Evolutionary conservation across 202 grass and related monocot species (phyloP), one percentile per base, ranked within the genome.

Genomic region (Bolboschoenoplectus hybrid): DNA sequence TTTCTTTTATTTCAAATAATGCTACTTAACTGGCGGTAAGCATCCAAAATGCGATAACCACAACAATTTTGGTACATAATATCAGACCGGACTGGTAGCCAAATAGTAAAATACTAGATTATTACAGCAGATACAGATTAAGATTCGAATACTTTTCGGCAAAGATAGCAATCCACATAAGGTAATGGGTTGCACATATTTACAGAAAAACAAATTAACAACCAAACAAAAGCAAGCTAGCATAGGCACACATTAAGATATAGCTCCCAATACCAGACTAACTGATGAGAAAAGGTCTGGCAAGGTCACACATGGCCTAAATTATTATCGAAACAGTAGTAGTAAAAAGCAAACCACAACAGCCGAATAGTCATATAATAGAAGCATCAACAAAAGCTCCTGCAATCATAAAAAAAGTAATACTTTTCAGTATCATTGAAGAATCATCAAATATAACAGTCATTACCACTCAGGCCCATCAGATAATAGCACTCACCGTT

Each of bases 321-420:
- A 79, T 79, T 79, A 79, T 79, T 79, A 52, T 40, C 7, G 7
- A 79, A 58, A 79, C 16, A 41, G 2, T 58, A 56, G 2, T 58
- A 56, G 35, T 39, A 71, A 78, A 74, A n/a, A 79, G 75, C 75
- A 79, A 57, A 79, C 51, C 71, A 77, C 50, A 56, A 35, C 49
- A 56, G 47, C 75, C 2, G 41, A 26, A 2, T 20, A 73, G 16
- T 40, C 50, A 41, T 34, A 53, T 53, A 53, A 8, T 32, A 74
- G 17, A 47, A n/a, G 43, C 68, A 72, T 72, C 74, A 39, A 56
- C 1, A 41, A 40, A 41, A 40, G 35, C 52, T 79, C 75, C 75
- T 79, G 75, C 52, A 79, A 79, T 32, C 6, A 79, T n/a, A 79
- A 79, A 58, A 50, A 79, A 58, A 50, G 17, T 13, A 78, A 40